A percentile compares a stretch with the other conserved stretches of the same genome.
These are phyloP conservation scores for Pulveroboletus frians DNA, from an alignment of 768 basidiomycete species.

Conservation along the genomic window DNA sequence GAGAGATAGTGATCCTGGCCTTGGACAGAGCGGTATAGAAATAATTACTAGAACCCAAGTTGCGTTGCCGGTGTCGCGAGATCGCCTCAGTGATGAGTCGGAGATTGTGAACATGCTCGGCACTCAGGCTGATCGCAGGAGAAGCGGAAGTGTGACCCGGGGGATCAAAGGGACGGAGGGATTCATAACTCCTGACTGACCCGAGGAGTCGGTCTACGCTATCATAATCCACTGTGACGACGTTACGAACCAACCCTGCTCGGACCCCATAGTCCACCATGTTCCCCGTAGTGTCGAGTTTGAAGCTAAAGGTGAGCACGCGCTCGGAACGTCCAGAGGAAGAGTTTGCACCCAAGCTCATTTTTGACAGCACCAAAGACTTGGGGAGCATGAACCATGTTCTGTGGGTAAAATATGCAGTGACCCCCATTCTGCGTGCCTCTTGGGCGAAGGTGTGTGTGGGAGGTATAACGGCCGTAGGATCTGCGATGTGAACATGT, in stretches of 20 bases:
- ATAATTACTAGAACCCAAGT: slow-evolving; percentile 15
- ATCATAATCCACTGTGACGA: slow-evolving; percentile 61
- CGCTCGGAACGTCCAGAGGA: slow-evolving; percentile 39
- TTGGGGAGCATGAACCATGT: slow-evolving; percentile 72
- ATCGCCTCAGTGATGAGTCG: slow-evolving; percentile 28
- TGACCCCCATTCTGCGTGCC: slow-evolving; percentile 48
- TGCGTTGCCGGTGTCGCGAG: slow-evolving; percentile 22
- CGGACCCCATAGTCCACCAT: slow-evolving; percentile 66
- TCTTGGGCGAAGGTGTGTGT: slow-evolving; percentile 54
- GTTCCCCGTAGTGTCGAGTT: slow-evolving; percentile 55
- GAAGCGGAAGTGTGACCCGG: background rate
- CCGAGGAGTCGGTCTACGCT: slow-evolving; percentile 54
- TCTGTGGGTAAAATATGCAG: slow-evolving; percentile 62
- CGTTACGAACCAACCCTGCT: slow-evolving; percentile 68
- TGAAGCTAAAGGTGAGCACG: slow-evolving; percentile 77
- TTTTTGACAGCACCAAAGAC: slow-evolving; percentile 42
- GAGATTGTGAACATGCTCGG: slow-evolving; percentile 27
- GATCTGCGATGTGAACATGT: slow-evolving; percentile 92
- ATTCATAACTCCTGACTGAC: slow-evolving; percentile 1
- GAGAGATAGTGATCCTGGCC: slow-evolving; percentile 25
- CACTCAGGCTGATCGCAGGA: slow-evolving; percentile 6
- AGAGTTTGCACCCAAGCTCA: slow-evolving; percentile 43
- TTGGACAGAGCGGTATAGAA: slow-evolving; percentile 25
- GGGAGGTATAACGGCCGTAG: slow-evolving; percentile 72
- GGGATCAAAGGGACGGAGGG: slow-evolving; percentile 21